These are phyloP conservation scores for Starmerella stigmatis DNA, from an alignment of 805 yeast species.

Conservation along the genomic window DNA sequence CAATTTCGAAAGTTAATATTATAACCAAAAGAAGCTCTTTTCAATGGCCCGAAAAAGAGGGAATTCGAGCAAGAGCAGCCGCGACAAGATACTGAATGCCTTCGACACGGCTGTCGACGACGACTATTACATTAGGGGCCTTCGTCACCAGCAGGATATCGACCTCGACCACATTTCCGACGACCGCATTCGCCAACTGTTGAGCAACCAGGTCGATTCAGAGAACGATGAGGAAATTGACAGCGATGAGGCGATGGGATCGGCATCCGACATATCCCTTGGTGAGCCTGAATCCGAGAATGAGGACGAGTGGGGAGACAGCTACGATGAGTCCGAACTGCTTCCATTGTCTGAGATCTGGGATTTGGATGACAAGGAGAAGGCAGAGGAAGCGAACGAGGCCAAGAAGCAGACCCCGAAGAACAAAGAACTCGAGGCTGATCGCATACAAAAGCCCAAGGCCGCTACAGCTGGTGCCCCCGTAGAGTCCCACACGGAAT, in stretches of 20 bases:
- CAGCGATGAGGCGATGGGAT: constrained; percentile 82
- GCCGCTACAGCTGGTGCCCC: not conserved
- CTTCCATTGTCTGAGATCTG: constrained; percentile 77
- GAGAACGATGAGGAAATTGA: constrained; percentile 44
- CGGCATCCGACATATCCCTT: constrained; percentile 61
- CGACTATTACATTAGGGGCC: constrained; percentile 25
- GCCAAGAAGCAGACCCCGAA: not conserved
- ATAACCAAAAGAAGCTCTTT: too few relatives aligned
- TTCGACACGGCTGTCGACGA: constrained; percentile 42
- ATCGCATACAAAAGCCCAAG: not conserved
- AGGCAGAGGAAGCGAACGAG: constrained; percentile 10
- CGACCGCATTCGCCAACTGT: constrained; percentile 24
- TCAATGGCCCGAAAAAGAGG: constrained; percentile 9
- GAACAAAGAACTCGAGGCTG: not conserved
- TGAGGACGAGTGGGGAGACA: constrained; percentile 55
- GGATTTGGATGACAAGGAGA: constrained; percentile 63
- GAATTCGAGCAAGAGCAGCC: constrained; percentile 11
- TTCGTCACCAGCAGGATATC: constrained; percentile 29
- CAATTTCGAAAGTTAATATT: not conserved
- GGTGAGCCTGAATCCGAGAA: constrained; percentile 36
- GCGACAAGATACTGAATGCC: constrained; percentile 40
- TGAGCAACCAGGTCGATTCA: constrained; percentile 27
- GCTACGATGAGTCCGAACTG: constrained; percentile 66
- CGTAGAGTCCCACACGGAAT: constrained; percentile 8
- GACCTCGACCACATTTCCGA: constrained; percentile 31